Evolutionary conservation across 169 alveolate genomes (phyloP), one percentile per base, ranked within the genome.

Genomic region (Plasmodium blacklocki): DNA sequence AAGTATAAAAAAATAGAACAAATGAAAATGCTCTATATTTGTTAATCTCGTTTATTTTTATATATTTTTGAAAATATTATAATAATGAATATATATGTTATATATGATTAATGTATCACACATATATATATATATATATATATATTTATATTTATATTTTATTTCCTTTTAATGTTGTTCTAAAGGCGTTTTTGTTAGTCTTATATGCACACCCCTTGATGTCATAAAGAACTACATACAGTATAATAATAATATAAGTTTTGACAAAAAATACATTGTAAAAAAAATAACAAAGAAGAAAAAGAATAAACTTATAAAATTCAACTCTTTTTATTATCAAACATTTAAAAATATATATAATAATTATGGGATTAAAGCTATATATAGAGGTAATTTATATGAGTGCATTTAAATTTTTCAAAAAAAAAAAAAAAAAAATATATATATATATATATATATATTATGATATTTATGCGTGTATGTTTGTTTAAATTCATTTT

Each of bases 171-270:
- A 14, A n/a, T 60, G 43, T 32, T 32, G 43, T 72, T n/a, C 47
- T 66, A 18, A 47, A 83, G 91, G 91, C 15, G 47, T 83, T 54
- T 70, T 67, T 26, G 91, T 83, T 26, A 83, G 91, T 21, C 71
- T 92, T 23, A 74, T 74, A 54, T 86, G 94, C 18, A 92, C 94
- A n/a, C 93, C 93, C n/a, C 88, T 92, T 18, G 94, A 92, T 71
- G 93, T 92, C 12, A 68, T 92, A 66, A 92, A 92, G 63, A 92
- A 92, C 45, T 92, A 92, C 52, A 80, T 88, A 60, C 76, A 80
- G 26, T 92, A 87, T 47, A 91, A 73, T 29, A 83, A 66, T 45
- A 83, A 83, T 62, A 67, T 70, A 29, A 83, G 62, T 49, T 54
- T 83, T 73, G 91, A 83, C 73, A 83, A 83, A 32, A 83, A 83